Evolutionary conservation across 306 rosid genomes (phyloP).

Genomic region (Vigna hirtella): DNA sequence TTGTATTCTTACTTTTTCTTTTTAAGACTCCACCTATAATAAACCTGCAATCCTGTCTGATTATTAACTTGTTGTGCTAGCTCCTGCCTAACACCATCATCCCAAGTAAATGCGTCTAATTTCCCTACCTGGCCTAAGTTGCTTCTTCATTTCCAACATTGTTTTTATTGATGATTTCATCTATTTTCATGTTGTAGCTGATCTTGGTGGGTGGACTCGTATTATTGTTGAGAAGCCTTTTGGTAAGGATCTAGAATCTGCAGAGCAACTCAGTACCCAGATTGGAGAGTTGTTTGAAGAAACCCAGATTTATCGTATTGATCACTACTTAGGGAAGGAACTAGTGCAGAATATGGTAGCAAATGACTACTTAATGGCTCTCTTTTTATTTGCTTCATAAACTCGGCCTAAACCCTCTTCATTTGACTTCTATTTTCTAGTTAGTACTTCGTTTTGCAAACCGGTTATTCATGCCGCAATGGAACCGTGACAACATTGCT

Average conservation of each 20-base stretch:
- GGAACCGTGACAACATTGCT: slow-evolving; percentile 97
- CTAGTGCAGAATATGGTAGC: slow-evolving; percentile 95
- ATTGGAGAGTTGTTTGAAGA: slow-evolving; percentile 90
- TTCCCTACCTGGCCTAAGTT: no score
- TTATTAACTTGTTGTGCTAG: no score
- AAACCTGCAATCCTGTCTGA: no score
- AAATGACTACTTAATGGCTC: slow-evolving; percentile 32
- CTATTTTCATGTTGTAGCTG: slow-evolving; percentile 60
- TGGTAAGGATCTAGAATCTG: slow-evolving; percentile 90
- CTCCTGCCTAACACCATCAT: no score
- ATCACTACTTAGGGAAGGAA: slow-evolving; percentile 98
- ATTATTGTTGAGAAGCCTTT: slow-evolving; percentile 98
- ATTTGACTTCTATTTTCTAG: slow-evolving; percentile 57
- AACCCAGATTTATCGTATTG: slow-evolving; percentile 92
- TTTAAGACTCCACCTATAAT: no score
- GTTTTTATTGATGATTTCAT: slow-evolving; percentile 43
- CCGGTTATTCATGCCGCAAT: slow-evolving; percentile 88
- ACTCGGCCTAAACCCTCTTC: slow-evolving; percentile 47
- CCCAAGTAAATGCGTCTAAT: no score
- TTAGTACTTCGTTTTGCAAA: slow-evolving; percentile 98
- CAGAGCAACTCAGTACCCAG: slow-evolving; percentile 86
- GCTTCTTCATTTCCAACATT: neutral
- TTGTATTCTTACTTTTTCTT: no score
- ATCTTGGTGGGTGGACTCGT: slow-evolving; percentile 99
- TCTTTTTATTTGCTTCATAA: slow-evolving; percentile 36